These are phyloP conservation scores for Zizania palustris DNA, from an alignment of 202 grass and related monocot species.

Conservation along the genomic window DNA sequence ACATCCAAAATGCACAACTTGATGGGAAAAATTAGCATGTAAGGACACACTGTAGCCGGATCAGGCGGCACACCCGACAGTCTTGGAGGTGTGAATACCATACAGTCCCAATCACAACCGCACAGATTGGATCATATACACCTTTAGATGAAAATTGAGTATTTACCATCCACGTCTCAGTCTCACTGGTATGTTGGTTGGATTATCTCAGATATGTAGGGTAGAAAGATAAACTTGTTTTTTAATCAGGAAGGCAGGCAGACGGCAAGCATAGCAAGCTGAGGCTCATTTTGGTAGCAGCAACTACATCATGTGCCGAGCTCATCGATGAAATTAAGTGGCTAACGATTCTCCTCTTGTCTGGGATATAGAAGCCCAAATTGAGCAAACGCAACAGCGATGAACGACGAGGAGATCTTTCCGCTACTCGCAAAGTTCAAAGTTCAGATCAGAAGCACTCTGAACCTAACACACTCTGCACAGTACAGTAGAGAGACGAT, in stretches of 20 bases:
- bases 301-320: slow-evolving; percentile 4
- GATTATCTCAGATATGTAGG: too few species aligned
- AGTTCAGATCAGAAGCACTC: slow-evolving; percentile 1
- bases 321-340: slow-evolving; percentile 18
- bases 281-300: not conserved
- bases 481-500: too few species aligned
- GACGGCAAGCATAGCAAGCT: not conserved
- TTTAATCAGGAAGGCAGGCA: too few species aligned
- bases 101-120: not conserved
- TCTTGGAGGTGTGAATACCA: not conserved
- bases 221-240: too few species aligned
- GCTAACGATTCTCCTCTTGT: slow-evolving; percentile 13
- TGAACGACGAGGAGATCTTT: not conserved
- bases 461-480: not conserved
- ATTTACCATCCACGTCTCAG: too few species aligned
- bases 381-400: not conserved
- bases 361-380: not conserved
- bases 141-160: too few species aligned
- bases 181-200: too few species aligned
- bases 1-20: not conserved
- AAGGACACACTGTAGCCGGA: slow-evolving; percentile 8
- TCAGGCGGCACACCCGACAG: too few species aligned
- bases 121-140: too few species aligned
- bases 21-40: not conserved
- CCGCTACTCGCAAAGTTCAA: not conserved